phyloP scores from a whole-genome alignment of 2,329 filamentous ascomycete species.

The Penicillium sp. region DNA sequence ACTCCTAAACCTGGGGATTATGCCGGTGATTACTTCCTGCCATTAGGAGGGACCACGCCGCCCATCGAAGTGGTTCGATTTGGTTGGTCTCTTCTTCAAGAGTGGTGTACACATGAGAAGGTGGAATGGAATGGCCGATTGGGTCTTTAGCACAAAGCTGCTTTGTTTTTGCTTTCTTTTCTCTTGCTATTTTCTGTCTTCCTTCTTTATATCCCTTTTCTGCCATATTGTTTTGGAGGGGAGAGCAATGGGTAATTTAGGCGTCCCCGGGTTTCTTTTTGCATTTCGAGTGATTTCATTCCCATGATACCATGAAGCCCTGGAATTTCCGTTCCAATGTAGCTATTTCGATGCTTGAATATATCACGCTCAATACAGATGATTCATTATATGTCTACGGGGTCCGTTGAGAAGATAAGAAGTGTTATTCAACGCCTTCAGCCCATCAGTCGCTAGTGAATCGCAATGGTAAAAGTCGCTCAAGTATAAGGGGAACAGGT shows the following conservation, averaged over 20 bases:
- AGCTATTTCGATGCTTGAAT: conserved; percentile 20
- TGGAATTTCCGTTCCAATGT: conserved; percentile 18
- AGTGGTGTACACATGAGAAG: conserved; percentile 49
- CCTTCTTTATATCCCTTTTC: conserved; percentile 1
- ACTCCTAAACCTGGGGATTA: conserved; percentile 37
- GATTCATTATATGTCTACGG: neutral
- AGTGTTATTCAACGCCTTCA: neutral
- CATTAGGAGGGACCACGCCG: conserved; percentile 44
- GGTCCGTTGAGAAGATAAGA: neutral
- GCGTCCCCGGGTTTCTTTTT: conserved; percentile 8
- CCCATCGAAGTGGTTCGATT: conserved; percentile 49
- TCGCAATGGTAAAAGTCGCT: conserved; percentile 6
- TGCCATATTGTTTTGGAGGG: neutral
- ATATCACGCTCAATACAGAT: conserved; percentile 15
- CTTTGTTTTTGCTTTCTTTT: neutral
- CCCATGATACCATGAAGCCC: conserved; percentile 36
- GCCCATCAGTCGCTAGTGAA: neutral
- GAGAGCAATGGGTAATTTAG: conserved; percentile 4
- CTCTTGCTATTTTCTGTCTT: neutral
- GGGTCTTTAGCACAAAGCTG: conserved; percentile 31
- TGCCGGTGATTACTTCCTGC: conserved; percentile 42
- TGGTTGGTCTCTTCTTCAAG: conserved; percentile 44
- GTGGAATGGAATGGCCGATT: conserved; percentile 47
- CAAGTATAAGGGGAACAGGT: neutral
- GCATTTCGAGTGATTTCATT: conserved; percentile 15